Evolutionary conservation across 2,329 filamentous ascomycete species (phyloP), one percentile per base, ranked within the genome.

Genomic region (Diaporthe citriasiana): DNA sequence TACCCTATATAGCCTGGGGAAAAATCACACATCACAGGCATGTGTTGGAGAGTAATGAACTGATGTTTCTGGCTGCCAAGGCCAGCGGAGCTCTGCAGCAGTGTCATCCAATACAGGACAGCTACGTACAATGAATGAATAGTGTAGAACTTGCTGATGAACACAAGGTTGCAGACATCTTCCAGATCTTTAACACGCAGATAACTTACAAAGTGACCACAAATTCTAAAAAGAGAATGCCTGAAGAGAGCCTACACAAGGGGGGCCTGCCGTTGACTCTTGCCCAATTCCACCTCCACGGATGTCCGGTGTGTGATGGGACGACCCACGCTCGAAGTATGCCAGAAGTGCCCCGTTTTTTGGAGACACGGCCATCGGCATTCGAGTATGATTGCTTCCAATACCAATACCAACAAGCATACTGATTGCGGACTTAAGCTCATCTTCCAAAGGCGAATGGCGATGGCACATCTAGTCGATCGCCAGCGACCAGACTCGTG

Each of bases 261-360:
- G 56, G 17, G 17, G 38, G 22, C 45, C 45, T 8, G 6, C 30
- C 6, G 33, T 13, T 25, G 30, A 15, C 33, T 27, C 13, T 17
- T 2, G 13, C 59, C n/a, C 38, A 17, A 10, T 15, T 38, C 13
- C 4, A 19, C 45, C 45, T 51, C 63, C n/a, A 66, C 63, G 63
- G 63, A 66, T 13, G 63, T 66, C 63, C 63, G 63, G 45, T 8
- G 30, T 9, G 60, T 12, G 22, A 66, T 53, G 33, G 45, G 63
- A 66, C n/a, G 63, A 51, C 33, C 22, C 19, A 25, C 10, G 42
- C 22, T 19, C 22, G 19, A 50, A 10, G 22, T 12, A 25, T n/a
- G 45, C 45, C 22, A 50, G 4, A 50, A 9, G 22, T 50, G 45
- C 45, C 45, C 22, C 4, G 45, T 12, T 25, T 25, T 15, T 19